Base-by-base conservation (phyloP, 2,329 filamentous ascomycete species). In the Fusarium sp. region DNA sequence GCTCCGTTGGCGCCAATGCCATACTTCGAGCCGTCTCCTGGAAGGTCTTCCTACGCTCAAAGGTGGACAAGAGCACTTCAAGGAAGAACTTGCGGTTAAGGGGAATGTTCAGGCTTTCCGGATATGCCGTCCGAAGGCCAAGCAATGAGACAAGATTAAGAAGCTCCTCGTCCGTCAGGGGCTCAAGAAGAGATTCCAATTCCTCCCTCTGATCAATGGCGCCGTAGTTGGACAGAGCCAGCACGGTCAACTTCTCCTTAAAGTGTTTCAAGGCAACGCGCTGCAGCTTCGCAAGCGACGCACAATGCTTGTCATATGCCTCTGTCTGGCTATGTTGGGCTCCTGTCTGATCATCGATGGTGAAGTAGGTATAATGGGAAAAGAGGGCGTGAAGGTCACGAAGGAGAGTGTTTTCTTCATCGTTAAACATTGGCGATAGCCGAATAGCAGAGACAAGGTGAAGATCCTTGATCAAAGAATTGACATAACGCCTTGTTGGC, bases 401-500 rank as follows among this genome's bases (percentile, higher is more conserved):
- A 70, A 99, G 86, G 1, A 98, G 87, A 16, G 87, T 89, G 76
- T 94, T 95, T 9, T 92, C 89, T 71, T 94, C 91, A 65, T 93
- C 89, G 65, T 92, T 91, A 78, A 93, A 97, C 78, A 96, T 84
- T 1, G 93, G 92, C 1, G 96, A 98, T 20, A 97, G 84, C 57
- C 89, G 89, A 77, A 98, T 91, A 11, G 93, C 90, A 1, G 96
- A 87, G 31, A 98, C 83, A 24, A 97, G 83, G 80, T 98, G 95
- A 54, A 98, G 85, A 80, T 99, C 96, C 77, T 93, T 92, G 16
- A 98, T 83, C 47, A 99, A 85, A 2, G 94, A 92, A 82, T 98
- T 98, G 80, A 97, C 94, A 81, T 98, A 98, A 82, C 96, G 91
- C 76, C 96, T 89, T 5, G 97, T 99, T 0, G 96, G 96, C 57